Evolutionary conservation across 164 flowering plant genomes (phyloP).

Genomic region (Annona squamosa): DNA sequence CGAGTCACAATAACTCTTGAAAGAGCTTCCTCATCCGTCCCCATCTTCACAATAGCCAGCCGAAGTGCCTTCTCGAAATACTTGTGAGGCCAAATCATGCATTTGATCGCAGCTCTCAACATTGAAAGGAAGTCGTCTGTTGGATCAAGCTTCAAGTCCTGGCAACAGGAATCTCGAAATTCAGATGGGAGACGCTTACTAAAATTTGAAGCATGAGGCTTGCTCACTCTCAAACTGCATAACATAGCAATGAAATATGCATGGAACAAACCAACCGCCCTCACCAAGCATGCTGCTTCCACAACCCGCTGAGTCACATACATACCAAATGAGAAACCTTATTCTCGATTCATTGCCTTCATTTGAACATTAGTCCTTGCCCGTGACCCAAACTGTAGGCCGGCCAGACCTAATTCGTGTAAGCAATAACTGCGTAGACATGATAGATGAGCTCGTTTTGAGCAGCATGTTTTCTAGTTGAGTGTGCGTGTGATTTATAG

Average conservation of each 20-base stretch:
- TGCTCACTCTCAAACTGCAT: too few species aligned
- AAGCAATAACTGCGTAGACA: too few species aligned
- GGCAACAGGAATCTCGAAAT: not conserved
- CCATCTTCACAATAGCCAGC: slow-evolving; percentile 44
- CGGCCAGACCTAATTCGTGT: not conserved
- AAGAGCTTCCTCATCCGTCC: slow-evolving; percentile 73
- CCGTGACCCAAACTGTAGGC: not conserved
- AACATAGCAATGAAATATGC: too few species aligned
- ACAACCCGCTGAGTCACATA: too few species aligned
- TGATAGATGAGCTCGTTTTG: not conserved
- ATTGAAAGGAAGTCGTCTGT: slow-evolving; percentile 38
- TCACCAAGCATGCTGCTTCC: too few species aligned
- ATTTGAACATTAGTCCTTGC: not conserved
- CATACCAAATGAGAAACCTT: too few species aligned
- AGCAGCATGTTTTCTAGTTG: not conserved
- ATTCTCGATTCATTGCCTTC: too few species aligned
- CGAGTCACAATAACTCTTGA: slow-evolving; percentile 73
- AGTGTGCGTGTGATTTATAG: too few species aligned
- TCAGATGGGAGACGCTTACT: too few species aligned
- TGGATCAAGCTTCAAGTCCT: slow-evolving; percentile 52
- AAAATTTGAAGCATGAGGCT: too few species aligned
- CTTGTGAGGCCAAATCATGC: slow-evolving; percentile 52
- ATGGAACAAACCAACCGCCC: too few species aligned
- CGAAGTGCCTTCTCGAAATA: slow-evolving; percentile 62
- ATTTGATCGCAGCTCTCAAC: slow-evolving; percentile 42